Base-by-base conservation (phyloP, 208 protist species). In the Acanthamoeba lenticulata region DNA sequence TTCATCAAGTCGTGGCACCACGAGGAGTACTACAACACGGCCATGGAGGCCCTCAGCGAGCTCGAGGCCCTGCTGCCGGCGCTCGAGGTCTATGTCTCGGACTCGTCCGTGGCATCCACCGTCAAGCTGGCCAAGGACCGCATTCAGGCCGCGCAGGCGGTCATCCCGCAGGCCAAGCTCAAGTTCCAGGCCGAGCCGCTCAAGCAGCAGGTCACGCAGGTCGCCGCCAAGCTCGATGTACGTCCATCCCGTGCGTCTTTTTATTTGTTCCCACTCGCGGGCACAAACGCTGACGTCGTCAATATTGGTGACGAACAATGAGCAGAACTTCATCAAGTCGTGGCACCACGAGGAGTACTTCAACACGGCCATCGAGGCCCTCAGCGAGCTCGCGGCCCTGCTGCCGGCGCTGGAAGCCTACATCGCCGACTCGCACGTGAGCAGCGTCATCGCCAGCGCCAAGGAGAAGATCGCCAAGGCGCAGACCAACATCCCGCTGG, bases 1-100 rank as follows among this genome's bases (percentile, higher is more conserved):
- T 92, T 92, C 45, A 92, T 92, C 86, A 92, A 92, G 86, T 32
- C 86, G 57, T 92, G 86, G 86, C 62, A 92, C 19, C 86, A 92
- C 62, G 29, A 92, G 45, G 86, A 92, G 47, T 92, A 92, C 55
- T 92, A 92, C 86, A 92, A 91, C 29, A 27, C 5, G 7, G 86
- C 86, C 9, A 32, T 92, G 29, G 86, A 92, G 62, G 86, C 36
- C 38, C 36, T 92, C 13, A 34, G 32, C 9, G 55, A 92, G 86
- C 86, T 92, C 38, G 17, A 74, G 21, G 40, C 17, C 17, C 57
- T 92, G 13, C 57, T 92, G 21, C 86, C 86, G 3, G 86, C 86
- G 9, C 86, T 92, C 2, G 86, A 74, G 55, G 42, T 36, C 32
- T 92, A 92, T 40, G 36, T 29, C 3, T 72, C 86, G 27, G 86